phyloP scores from a whole-genome alignment of 2,329 filamentous ascomycete genomes.

The Trichocomaceae sp. region DNA sequence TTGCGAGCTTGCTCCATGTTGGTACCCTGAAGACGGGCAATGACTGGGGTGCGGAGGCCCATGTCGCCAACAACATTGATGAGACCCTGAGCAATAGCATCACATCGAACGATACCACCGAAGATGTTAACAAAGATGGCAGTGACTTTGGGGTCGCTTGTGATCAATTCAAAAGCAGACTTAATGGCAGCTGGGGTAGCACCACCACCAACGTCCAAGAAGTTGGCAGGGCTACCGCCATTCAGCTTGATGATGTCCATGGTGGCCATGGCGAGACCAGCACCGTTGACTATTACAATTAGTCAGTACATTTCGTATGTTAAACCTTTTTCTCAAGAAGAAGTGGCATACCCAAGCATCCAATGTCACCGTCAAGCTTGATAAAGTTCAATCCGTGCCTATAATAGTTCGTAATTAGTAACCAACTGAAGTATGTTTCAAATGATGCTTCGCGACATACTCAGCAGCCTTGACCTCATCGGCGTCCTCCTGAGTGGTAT shows the following conservation, averaged over 20 bases:
- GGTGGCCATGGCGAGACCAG: conserved; percentile 98
- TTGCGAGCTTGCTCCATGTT: conserved; percentile 95
- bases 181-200: conserved; percentile 94
- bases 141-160: conserved; percentile 93
- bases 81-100: conserved; percentile 91
- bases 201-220: conserved; percentile 96
- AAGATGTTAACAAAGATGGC: conserved; percentile 99
- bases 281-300: conserved; percentile 68
- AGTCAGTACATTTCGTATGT: conserved; percentile 3
- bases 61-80: conserved; percentile 92
- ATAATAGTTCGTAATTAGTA: not conserved
- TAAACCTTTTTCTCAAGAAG: not conserved
- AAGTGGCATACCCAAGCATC: conserved; percentile 59
- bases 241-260: conserved; percentile 99
- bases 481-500: conserved; percentile 89
- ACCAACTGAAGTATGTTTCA: not conserved
- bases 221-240: conserved; percentile 92
- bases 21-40: conserved; percentile 94
- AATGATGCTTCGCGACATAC: conserved; percentile 41
- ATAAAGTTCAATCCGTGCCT: conserved; percentile 89
- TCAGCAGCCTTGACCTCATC: conserved; percentile 96
- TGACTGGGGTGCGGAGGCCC: conserved; percentile 93
- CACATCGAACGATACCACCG: conserved; percentile 95
- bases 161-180: conserved; percentile 97
- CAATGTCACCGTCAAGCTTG: conserved; percentile 98